These are phyloP conservation scores for Malassezia caprae DNA, from an alignment of 1,284 basidiomycete species.

Conservation along the genomic window DNA sequence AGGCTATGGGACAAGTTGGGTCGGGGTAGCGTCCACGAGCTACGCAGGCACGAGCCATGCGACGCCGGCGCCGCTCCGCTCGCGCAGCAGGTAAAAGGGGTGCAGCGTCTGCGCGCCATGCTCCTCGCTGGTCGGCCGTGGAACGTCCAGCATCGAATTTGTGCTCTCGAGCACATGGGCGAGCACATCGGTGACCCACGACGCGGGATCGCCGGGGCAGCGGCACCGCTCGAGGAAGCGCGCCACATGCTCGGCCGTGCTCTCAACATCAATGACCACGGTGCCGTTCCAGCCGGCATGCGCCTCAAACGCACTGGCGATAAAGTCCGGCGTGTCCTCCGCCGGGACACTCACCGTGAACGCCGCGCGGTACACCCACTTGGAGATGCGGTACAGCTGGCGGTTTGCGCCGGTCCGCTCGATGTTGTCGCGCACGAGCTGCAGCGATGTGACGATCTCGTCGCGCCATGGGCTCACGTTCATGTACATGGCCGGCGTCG, in stretches of 20 bases:
- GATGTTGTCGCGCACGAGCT: slow-evolving; percentile 48
- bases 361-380: slow-evolving; percentile 49
- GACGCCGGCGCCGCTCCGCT: slow-evolving; percentile 30
- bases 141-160: neutral
- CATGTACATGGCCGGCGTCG: slow-evolving; percentile 35
- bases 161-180: neutral
- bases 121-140: neutral
- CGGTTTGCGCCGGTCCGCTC: slow-evolving; percentile 45
- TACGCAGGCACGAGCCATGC: slow-evolving; percentile 33
- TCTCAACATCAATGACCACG: slow-evolving; percentile 40
- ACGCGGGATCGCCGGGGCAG: slow-evolving; percentile 3
- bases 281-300: slow-evolving; percentile 29
- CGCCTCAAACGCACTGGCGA: slow-evolving; percentile 8
- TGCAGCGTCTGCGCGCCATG: neutral
- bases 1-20: slow-evolving; percentile 5
- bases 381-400: slow-evolving; percentile 45
- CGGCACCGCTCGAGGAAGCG: slow-evolving; percentile 32
- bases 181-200: neutral
- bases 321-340: slow-evolving; percentile 20
- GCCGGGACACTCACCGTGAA: slow-evolving; percentile 25
- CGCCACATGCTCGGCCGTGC: slow-evolving; percentile 41
- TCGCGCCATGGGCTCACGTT: slow-evolving; percentile 45
- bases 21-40: neutral
- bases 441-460: slow-evolving; percentile 43
- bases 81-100: slow-evolving; percentile 33